A percentile compares a stretch with the other conserved stretches of the same genome.
phyloP scores from a whole-genome alignment of 148 eudicot species.

The Nepenthes gracilis region DNA sequence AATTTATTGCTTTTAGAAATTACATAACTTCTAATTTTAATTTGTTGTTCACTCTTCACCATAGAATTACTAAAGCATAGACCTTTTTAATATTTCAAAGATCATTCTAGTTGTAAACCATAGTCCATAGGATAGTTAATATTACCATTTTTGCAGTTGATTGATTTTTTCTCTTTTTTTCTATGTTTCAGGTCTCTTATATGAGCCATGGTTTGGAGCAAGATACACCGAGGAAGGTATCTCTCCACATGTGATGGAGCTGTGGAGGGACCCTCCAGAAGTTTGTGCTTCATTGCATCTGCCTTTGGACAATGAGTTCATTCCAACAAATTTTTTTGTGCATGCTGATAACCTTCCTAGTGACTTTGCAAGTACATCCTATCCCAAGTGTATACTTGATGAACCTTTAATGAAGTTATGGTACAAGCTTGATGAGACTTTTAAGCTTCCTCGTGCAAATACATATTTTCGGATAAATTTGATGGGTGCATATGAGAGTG shows the following conservation, averaged over 20 bases:
- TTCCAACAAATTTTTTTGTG: slow-evolving; percentile 66
- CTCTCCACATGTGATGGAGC: slow-evolving; percentile 40
- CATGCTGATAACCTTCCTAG: slow-evolving; percentile 41
- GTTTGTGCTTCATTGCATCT: slow-evolving; percentile 68
- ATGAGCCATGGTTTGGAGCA: slow-evolving; percentile 97
- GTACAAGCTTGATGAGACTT: slow-evolving; percentile 86
- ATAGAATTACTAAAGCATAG: no score
- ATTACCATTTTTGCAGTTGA: not conserved
- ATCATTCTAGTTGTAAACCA: no score
- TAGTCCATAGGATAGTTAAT: not conserved
- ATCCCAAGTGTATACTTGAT: slow-evolving; percentile 76
- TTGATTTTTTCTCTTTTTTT: not conserved
- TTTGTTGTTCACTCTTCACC: no score
- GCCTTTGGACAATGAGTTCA: slow-evolving; percentile 79
- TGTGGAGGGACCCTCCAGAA: slow-evolving; percentile 76
- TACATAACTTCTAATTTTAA: no score
- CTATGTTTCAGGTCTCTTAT: slow-evolving; percentile 32
- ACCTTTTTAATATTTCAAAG: no score
- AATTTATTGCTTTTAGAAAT: no score
- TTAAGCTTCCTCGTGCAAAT: slow-evolving; percentile 92
- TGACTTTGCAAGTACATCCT: slow-evolving; percentile 21
- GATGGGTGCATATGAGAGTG: slow-evolving; percentile 54
- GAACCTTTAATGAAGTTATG: slow-evolving; percentile 72
- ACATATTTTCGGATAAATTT: slow-evolving; percentile 80
- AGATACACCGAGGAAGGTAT: slow-evolving; percentile 68